A percentile compares a stretch with the other conserved stretches of the same genome.
Evolutionary conservation across 2,329 filamentous ascomycete genomes (phyloP).

Genomic region (Sporothrix humicola): DNA sequence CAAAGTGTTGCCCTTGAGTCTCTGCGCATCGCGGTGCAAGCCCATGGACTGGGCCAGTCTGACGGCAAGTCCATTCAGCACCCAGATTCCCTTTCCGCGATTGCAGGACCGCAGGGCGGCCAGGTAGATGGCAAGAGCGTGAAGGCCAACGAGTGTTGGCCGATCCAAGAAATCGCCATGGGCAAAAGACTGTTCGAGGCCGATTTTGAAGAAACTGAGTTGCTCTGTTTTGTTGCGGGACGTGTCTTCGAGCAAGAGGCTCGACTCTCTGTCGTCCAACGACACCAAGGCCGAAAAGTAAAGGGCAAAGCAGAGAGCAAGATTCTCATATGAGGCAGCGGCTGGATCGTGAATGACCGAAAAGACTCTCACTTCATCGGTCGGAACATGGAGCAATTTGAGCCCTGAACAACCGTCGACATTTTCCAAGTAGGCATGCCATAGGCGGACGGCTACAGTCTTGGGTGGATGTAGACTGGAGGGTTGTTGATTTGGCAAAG

Average conservation of each 20-base stretch:
- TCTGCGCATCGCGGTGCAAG: slow-evolving; percentile 10
- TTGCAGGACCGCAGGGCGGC: slow-evolving; percentile 9
- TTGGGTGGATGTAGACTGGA: neutral
- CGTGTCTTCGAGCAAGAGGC: neutral
- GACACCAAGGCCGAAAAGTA: slow-evolving; percentile 8
- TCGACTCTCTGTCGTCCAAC: neutral
- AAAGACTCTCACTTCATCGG: slow-evolving; percentile 6
- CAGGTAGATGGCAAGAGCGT: slow-evolving; percentile 4
- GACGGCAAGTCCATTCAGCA: slow-evolving; percentile 14
- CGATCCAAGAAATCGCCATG: slow-evolving; percentile 26
- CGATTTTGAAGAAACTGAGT: neutral
- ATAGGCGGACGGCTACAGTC: neutral
- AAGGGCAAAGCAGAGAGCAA: slow-evolving; percentile 16
- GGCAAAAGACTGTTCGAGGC: slow-evolving; percentile 10
- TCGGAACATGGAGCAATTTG: slow-evolving; percentile 15
- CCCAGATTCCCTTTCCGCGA: slow-evolving; percentile 10
- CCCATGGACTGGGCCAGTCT: slow-evolving; percentile 17
- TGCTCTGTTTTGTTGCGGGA: neutral
- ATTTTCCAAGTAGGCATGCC: slow-evolving; percentile 7
- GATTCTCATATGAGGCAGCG: neutral
- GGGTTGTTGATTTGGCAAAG: neutral
- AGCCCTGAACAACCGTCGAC: slow-evolving; percentile 13
- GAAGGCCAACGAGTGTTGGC: neutral
- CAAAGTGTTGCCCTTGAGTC: neutral
- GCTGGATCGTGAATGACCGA: slow-evolving; percentile 1